These are phyloP conservation scores for Agastache rugosa DNA, from an alignment of 257 asterid species.

Conservation along the genomic window DNA sequence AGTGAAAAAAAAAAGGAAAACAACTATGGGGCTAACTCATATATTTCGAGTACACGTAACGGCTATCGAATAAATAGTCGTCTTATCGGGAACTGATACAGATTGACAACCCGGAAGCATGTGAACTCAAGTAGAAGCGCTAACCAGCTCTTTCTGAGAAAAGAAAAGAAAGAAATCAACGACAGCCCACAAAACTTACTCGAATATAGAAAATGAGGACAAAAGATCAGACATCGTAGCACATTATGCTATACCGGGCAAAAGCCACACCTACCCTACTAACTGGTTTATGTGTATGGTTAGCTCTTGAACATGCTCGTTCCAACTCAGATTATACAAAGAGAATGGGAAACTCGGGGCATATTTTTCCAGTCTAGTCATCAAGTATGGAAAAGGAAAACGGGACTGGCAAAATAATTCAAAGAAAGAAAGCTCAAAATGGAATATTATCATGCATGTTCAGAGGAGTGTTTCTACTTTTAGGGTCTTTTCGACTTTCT, in stretches of 20 bases:
- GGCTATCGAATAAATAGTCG: no score
- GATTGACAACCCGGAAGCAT: no score
- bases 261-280: not conserved
- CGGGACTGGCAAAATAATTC: no score
- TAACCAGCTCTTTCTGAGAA: slow-evolving; percentile 47
- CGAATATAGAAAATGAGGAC: not conserved
- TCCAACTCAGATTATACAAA: not conserved
- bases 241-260: not conserved
- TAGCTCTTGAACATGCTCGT: not conserved
- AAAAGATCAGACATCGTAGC: not conserved
- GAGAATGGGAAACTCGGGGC: not conserved
- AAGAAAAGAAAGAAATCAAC: not conserved
- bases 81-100: no score
- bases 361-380: not conserved
- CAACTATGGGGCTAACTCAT: no score
- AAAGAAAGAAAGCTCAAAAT: no score
- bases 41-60: no score
- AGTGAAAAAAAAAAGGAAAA: no score
- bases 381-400: not conserved
- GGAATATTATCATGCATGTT: no score
- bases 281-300: not conserved
- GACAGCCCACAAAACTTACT: not conserved
- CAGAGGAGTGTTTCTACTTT: no score
- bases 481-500: no score
- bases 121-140: slow-evolving; percentile 41